phyloP scores from a whole-genome alignment of 1,284 basidiomycete species.

The Austropuccinia psidii region DNA sequence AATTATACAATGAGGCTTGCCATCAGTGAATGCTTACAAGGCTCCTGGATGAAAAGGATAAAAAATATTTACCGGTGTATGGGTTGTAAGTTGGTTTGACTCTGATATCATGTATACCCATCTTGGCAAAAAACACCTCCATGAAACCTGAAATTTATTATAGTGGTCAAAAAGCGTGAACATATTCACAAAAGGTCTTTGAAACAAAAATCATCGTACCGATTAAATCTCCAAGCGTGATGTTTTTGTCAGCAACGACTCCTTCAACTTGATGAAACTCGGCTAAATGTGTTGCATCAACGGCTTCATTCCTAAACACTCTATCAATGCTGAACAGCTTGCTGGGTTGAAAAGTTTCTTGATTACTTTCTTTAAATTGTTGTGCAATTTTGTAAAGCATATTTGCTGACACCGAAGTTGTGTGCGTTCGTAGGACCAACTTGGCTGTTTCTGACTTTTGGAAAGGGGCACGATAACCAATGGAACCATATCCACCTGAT shows the following conservation, averaged over 20 bases:
- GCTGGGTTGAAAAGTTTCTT: conserved; percentile 69
- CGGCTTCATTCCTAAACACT: conserved; percentile 98
- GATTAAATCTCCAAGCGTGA: conserved; percentile 95
- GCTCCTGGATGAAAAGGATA: conserved; percentile 81
- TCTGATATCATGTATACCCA: conserved; percentile 58
- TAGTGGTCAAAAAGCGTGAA: conserved; percentile 2
- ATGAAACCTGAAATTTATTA: conserved; percentile 66
- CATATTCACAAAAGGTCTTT: not conserved
- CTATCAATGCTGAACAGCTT: conserved; percentile 98
- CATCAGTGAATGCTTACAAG: conserved; percentile 68
- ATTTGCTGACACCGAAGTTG: conserved; percentile 85
- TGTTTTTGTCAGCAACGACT: conserved; percentile 86
- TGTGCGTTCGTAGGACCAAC: conserved; percentile 91
- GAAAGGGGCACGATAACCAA: conserved; percentile 98
- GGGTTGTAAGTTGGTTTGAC: conserved; percentile 50
- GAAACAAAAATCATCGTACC: conserved; percentile 53
- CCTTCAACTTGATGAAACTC: conserved; percentile 99
- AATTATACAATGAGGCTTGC: conserved; percentile 54
- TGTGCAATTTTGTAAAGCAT: conserved; percentile 90
- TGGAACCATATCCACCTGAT: conserved; percentile 75
- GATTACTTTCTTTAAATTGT: conserved; percentile 43
- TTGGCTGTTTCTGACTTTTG: conserved; percentile 81
- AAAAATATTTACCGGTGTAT: conserved; percentile 43
- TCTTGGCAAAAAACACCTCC: conserved; percentile 96
- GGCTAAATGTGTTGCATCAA: conserved; percentile 97